Conservation (phyloP, 805 yeast genomes). For the Kodamaea hsintzibuensis region DNA sequence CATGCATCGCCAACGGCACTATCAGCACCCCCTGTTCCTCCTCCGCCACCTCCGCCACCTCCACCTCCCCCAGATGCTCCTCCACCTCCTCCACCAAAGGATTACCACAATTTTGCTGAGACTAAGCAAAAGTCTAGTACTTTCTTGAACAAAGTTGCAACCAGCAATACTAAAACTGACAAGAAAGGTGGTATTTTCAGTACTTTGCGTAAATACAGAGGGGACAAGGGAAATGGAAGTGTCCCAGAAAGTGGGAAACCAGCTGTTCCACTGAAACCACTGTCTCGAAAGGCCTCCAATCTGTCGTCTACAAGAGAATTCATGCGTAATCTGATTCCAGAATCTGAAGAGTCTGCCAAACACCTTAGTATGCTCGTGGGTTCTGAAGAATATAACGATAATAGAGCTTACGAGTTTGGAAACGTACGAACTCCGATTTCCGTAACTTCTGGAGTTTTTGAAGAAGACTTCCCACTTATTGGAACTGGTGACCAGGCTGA, state of each 20-base stretch:
- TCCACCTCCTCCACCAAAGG: conserved; percentile 2
- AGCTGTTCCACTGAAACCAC: neutral
- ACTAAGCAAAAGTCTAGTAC: neutral
- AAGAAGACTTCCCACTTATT: neutral
- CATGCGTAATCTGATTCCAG: neutral
- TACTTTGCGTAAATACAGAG: conserved; percentile 41
- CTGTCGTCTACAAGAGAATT: neutral
- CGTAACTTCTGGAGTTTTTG: neutral
- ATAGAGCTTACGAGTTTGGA: neutral
- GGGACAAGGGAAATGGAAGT: conserved; percentile 36
- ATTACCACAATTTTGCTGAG: neutral
- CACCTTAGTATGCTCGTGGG: conserved; percentile 1
- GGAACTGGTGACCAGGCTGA: neutral
- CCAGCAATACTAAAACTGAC: neutral
- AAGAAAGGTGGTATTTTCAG: conserved; percentile 39
- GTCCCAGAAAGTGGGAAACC: neutral
- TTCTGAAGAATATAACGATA: neutral
- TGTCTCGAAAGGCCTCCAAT: neutral
- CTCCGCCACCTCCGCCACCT: conserved; percentile 10
- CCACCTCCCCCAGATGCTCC: neutral
- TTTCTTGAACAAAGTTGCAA: neutral
- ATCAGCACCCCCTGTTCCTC: conserved; percentile 11
- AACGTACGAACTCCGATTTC: neutral
- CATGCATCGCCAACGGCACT: conserved; percentile 14
- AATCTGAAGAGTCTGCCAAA: neutral